Conservation (phyloP, 2,329 filamentous ascomycete species). For the Trichoderma sp. region DNA sequence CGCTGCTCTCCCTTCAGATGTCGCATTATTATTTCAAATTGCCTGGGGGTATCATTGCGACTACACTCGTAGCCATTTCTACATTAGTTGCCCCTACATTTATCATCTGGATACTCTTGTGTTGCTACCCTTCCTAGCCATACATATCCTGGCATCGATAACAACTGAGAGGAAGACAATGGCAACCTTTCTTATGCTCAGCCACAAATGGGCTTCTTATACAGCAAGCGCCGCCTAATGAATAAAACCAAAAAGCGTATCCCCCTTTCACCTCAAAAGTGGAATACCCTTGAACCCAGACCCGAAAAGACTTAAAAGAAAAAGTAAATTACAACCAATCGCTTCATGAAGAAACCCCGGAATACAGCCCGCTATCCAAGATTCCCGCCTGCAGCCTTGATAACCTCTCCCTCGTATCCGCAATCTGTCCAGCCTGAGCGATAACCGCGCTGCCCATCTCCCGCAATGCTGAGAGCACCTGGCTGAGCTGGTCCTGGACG, state of each 20-base stretch:
- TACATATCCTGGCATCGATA: constrained; percentile 30
- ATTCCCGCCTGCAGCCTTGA: constrained; percentile 45
- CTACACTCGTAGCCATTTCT: background rate
- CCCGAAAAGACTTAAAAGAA: background rate
- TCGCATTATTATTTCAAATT: background rate
- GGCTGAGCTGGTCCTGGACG: constrained; percentile 42
- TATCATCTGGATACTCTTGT: constrained; percentile 5
- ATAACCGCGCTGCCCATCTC: constrained; percentile 45
- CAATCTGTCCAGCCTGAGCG: constrained; percentile 45
- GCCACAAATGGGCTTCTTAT: background rate
- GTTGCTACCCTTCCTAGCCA: constrained; percentile 26
- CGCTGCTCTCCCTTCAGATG: background rate
- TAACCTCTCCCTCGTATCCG: constrained; percentile 44
- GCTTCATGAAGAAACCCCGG: constrained; percentile 35
- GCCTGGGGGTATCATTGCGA: constrained; percentile 4
- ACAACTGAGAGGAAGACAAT: background rate
- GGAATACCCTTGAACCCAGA: background rate
- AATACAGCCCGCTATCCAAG: constrained; percentile 41
- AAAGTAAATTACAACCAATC: background rate
- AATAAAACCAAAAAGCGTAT: background rate
- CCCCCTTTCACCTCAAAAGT: background rate
- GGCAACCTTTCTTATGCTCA: background rate
- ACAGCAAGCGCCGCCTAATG: constrained; percentile 13
- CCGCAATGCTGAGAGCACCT: constrained; percentile 41
- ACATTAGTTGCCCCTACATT: background rate